These are phyloP conservation scores for Simmondsia chinensis DNA, from an alignment of 148 eudicot species.

Conservation along the genomic window DNA sequence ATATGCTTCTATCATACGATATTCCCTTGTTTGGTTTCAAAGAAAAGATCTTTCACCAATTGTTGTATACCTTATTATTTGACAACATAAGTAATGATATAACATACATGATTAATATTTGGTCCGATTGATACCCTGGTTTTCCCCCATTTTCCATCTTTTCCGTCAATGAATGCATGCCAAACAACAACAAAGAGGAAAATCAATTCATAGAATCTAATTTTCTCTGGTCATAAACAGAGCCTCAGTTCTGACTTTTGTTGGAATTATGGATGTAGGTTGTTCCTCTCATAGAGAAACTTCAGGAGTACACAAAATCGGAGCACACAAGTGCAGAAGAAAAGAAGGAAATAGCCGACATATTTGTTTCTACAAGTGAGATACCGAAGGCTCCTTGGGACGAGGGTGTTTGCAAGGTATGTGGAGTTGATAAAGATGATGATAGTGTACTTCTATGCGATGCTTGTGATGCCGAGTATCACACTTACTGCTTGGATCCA, in stretches of 20 bases:
- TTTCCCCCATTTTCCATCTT: background rate
- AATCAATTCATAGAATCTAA: no score
- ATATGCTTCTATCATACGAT: no score
- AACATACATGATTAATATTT: no score
- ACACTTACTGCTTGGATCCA: constrained; percentile 62
- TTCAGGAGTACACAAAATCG: constrained; percentile 28
- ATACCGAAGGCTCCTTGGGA: constrained; percentile 79
- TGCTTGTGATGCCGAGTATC: constrained; percentile 71
- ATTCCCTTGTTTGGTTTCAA: no score
- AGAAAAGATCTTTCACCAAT: no score
- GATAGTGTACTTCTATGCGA: constrained; percentile 61
- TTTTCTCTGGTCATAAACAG: no score
- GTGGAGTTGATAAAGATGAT: constrained; percentile 71
- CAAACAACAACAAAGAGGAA: no score
- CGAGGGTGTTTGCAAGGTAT: constrained; percentile 67
- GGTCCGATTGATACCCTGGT: no score
- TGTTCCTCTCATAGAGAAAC: constrained; percentile 23
- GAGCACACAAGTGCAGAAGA: constrained; percentile 34
- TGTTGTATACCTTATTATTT: no score
- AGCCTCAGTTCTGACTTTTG: no score
- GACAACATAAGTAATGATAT: no score
- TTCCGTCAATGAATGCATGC: background rate
- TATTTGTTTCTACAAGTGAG: constrained; percentile 28
- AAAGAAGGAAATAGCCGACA: constrained; percentile 34
- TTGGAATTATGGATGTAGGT: constrained; percentile 28